phyloP scores from a whole-genome alignment of 2,329 filamentous ascomycete genomes.

The Clonostachys rhizophaga region DNA sequence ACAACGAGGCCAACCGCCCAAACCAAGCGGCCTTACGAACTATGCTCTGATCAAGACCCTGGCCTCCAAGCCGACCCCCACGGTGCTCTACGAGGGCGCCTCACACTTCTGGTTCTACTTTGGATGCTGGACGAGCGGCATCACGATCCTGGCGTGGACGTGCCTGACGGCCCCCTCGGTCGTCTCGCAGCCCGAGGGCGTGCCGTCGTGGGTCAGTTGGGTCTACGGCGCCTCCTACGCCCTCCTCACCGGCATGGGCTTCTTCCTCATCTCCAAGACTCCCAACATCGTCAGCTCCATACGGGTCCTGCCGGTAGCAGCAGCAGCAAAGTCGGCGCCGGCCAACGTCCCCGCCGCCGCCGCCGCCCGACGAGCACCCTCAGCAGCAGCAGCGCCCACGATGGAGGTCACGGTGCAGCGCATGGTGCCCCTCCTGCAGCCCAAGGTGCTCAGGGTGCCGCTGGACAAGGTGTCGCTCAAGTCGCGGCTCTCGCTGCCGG shows the following conservation, averaged over 20 bases:
- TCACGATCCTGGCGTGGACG: conserved; percentile 31
- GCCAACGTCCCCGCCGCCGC: conserved; percentile 6
- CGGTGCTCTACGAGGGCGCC: conserved; percentile 60
- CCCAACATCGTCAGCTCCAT: conserved; percentile 53
- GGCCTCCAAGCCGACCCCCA: conserved; percentile 47
- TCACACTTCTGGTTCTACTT: conserved; percentile 60
- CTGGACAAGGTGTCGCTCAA: conserved; percentile 25
- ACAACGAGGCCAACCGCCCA: conserved; percentile 5
- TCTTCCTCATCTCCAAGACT: conserved; percentile 54
- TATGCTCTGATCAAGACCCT: conserved; percentile 51
- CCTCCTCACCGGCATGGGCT: conserved; percentile 55
- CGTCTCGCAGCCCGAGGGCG: conserved; percentile 35
- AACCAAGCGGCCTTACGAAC: conserved; percentile 8
- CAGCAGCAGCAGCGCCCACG: conserved; percentile 4
- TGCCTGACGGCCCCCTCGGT: conserved; percentile 22
- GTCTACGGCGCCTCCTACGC: conserved; percentile 55
- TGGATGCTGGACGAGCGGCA: conserved; percentile 51
- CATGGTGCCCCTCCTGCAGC: conserved; percentile 39
- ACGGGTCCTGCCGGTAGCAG: conserved; percentile 40
- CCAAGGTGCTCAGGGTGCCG: conserved; percentile 32
- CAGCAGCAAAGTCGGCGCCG: conserved; percentile 5
- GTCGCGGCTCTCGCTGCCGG: conserved; percentile 30
- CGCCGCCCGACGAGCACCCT: conserved; percentile 5
- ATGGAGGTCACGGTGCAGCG: conserved; percentile 44
- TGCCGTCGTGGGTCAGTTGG: conserved; percentile 51